Conservation (phyloP, 495 filamentous ascomycete genomes). For the Hyaloscypha finlandica region DNA sequence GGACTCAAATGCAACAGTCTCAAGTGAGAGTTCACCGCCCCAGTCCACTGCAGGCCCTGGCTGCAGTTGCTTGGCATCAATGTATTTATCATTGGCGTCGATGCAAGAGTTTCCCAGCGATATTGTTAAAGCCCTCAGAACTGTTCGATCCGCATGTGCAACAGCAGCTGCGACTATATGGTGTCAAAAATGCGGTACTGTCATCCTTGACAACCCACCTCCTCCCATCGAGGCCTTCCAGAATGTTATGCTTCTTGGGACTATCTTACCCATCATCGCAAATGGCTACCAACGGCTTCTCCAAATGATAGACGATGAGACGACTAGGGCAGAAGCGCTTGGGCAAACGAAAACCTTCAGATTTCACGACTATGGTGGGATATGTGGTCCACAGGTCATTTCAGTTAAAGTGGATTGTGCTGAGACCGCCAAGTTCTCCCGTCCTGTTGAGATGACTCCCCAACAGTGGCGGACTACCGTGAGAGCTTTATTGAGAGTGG, state of each 20-base stretch:
- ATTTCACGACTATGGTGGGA: slow-evolving; percentile 47
- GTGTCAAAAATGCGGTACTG: slow-evolving; percentile 55
- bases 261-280: slow-evolving; percentile 62
- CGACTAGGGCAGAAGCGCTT: slow-evolving; percentile 38
- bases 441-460: slow-evolving; percentile 42
- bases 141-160: slow-evolving; percentile 57
- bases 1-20: slow-evolving; percentile 31
- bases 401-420: slow-evolving; percentile 16
- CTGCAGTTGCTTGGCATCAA: slow-evolving; percentile 27
- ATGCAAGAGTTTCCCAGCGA: slow-evolving; percentile 47
- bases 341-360: slow-evolving; percentile 45
- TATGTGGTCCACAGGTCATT: slow-evolving; percentile 28
- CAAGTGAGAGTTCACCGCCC: slow-evolving; percentile 27
- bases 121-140: slow-evolving; percentile 47
- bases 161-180: slow-evolving; percentile 59
- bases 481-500: slow-evolving; percentile 50
- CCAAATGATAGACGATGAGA: slow-evolving; percentile 45
- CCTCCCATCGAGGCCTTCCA: slow-evolving; percentile 51
- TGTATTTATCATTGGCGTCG: slow-evolving; percentile 48
- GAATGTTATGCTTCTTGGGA: slow-evolving; percentile 67
- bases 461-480: slow-evolving; percentile 50
- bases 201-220: slow-evolving; percentile 32
- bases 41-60: slow-evolving; percentile 4
- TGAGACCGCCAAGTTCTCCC: slow-evolving; percentile 25
- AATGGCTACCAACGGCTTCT: slow-evolving; percentile 56